Evolutionary conservation across 805 yeast species (phyloP).

Genomic region (Kregervanrija fluxuum): DNA sequence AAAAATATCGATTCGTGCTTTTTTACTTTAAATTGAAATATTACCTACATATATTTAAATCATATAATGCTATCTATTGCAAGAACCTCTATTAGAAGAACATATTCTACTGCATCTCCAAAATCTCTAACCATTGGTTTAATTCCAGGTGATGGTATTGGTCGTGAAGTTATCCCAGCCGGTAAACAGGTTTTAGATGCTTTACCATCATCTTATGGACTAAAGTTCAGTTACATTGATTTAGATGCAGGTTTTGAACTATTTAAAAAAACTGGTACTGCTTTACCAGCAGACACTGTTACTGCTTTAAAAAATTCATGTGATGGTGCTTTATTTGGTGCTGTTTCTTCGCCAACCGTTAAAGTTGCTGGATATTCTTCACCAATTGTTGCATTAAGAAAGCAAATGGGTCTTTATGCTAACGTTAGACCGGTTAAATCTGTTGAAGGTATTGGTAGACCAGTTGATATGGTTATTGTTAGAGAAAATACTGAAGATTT

Average conservation of each 20-base stretch:
- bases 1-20: too few relatives aligned
- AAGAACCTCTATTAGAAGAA: slow-evolving; percentile 21
- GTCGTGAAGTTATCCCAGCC: slow-evolving; percentile 96
- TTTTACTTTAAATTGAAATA: too few relatives aligned
- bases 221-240: slow-evolving; percentile 79
- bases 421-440: slow-evolving; percentile 97
- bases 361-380: slow-evolving; percentile 96
- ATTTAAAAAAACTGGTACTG: slow-evolving; percentile 91
- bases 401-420: slow-evolving; percentile 89
- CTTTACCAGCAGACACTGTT: slow-evolving; percentile 90
- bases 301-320: slow-evolving; percentile 68
- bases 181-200: slow-evolving; percentile 83
- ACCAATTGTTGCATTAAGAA: slow-evolving; percentile 97
- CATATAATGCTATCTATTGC: slow-evolving; percentile 18
- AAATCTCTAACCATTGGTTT: slow-evolving; percentile 54
- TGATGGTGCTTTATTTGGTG: slow-evolving; percentile 97
- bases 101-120: slow-evolving; percentile 29
- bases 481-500: slow-evolving; percentile 98
- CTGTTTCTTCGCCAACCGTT: slow-evolving; percentile 90
- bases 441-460: slow-evolving; percentile 77
- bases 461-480: slow-evolving; percentile 95
- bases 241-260: slow-evolving; percentile 92
- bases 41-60: background rate
- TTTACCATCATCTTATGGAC: slow-evolving; percentile 66
- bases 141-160: slow-evolving; percentile 98